These are phyloP conservation scores for Echria macrotheca DNA, from an alignment of 495 filamentous ascomycete genomes.

Conservation along the genomic window DNA sequence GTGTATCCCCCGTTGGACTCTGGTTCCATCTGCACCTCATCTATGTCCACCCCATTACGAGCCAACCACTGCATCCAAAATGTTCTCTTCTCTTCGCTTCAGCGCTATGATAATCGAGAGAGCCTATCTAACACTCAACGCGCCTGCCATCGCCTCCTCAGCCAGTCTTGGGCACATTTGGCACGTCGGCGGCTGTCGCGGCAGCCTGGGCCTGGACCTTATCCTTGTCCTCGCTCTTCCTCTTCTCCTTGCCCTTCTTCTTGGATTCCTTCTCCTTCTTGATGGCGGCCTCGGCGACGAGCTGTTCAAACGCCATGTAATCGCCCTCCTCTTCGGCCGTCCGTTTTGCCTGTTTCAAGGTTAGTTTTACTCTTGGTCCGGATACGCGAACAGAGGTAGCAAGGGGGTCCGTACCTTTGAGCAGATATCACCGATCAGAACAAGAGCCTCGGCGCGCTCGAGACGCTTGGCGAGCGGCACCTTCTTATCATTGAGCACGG, in stretches of 20 bases:
- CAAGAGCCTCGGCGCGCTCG: constrained; percentile 83
- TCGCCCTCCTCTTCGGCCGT: constrained; percentile 96
- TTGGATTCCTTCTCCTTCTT: constrained; percentile 82
- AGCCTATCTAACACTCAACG: too few relatives aligned
- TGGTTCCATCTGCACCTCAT: too few relatives aligned
- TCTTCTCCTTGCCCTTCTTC: constrained; percentile 69
- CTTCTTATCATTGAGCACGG: constrained; percentile 67
- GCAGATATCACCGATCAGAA: constrained; percentile 84
- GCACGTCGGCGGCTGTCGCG: constrained; percentile 37
- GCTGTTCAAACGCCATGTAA: constrained; percentile 97
- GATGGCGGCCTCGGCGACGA: constrained; percentile 90
- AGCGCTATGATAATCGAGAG: too few relatives aligned
- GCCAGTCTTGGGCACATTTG: constrained; percentile 36
- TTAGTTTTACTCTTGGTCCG: too few relatives aligned
- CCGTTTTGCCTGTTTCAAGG: constrained; percentile 63
- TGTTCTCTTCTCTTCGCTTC: not conserved
- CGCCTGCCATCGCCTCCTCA: not conserved
- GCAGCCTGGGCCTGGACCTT: constrained; percentile 21
- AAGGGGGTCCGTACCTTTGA: constrained; percentile 77
- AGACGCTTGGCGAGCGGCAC: constrained; percentile 78
- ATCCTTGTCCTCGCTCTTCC: constrained; percentile 26
- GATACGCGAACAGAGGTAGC: too few relatives aligned
- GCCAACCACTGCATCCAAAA: too few relatives aligned
- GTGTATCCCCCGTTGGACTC: too few relatives aligned
- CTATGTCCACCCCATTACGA: too few relatives aligned